These are phyloP conservation scores for Diplotaxis tenuifolia DNA, from an alignment of 345 rosid genomes.

Conservation along the genomic window DNA sequence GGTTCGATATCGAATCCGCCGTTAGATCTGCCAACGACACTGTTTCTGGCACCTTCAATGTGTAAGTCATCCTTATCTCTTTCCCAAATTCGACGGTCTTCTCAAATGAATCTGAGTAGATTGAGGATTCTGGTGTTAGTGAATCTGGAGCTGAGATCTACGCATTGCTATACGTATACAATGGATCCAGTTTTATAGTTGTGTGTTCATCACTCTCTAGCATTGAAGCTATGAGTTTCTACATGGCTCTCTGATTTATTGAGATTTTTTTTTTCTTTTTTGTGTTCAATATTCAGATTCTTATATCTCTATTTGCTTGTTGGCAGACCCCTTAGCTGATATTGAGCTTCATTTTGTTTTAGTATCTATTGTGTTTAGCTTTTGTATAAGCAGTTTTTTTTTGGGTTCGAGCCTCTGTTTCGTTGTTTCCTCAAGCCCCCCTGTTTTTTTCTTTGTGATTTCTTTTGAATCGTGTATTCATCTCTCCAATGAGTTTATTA, in stretches of 20 bases:
- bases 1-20: slow-evolving; percentile 78
- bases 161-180: too few relatives aligned
- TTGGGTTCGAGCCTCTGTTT: too few relatives aligned
- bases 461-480: not conserved
- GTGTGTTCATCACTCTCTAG: slow-evolving; percentile 3
- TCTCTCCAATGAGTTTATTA: not conserved
- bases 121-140: not conserved
- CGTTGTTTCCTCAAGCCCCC: too few relatives aligned
- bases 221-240: too few relatives aligned
- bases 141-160: not conserved
- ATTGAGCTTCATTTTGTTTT: not conserved
- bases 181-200: not conserved
- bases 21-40: slow-evolving; percentile 78
- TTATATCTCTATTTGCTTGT: too few relatives aligned
- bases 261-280: too few relatives aligned
- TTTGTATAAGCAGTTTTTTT: not conserved
- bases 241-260: too few relatives aligned
- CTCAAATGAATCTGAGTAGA: slow-evolving; percentile 4
- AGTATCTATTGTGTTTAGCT: not conserved
- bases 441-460: too few relatives aligned
- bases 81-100: not conserved
- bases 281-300: too few relatives aligned
- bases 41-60: slow-evolving; percentile 75
- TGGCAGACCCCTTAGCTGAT: not conserved
- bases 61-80: slow-evolving; percentile 45